A percentile compares a stretch with the other conserved stretches of the same genome.
phyloP scores from a whole-genome alignment of 2,329 filamentous ascomycete genomes.

The Trichophyton benhamiae region DNA sequence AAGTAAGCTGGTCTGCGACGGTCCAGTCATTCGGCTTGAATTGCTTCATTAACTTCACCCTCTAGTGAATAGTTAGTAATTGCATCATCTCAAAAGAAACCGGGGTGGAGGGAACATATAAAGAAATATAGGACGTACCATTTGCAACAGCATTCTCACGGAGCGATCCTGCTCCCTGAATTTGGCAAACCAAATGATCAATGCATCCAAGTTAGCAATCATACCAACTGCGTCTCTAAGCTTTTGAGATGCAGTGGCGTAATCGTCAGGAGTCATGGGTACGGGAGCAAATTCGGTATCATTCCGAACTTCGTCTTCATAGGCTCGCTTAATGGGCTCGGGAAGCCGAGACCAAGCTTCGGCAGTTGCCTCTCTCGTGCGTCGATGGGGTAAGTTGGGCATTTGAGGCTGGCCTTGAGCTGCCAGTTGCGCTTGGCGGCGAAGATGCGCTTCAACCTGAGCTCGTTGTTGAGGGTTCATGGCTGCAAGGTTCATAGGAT shows the following conservation, averaged over 20 bases:
- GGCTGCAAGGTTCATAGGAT: constrained; percentile 24
- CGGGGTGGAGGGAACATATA: neutral
- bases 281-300: constrained; percentile 23
- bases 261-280: constrained; percentile 28
- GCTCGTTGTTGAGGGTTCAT: constrained; percentile 33
- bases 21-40: constrained; percentile 33
- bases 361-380: constrained; percentile 25
- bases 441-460: constrained; percentile 26
- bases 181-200: constrained; percentile 30
- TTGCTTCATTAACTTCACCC: constrained; percentile 35
- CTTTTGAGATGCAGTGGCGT: constrained; percentile 28
- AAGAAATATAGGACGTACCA: constrained; percentile 18
- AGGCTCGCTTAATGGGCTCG: constrained; percentile 28
- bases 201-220: constrained; percentile 31
- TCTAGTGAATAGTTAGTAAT: constrained; percentile 18
- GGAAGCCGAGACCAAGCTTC: constrained; percentile 30
- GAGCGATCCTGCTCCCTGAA: constrained; percentile 30
- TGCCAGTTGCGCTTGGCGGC: constrained; percentile 10
- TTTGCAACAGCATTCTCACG: constrained; percentile 26
- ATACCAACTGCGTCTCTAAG: constrained; percentile 31
- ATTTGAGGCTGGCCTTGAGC: constrained; percentile 20
- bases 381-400: constrained; percentile 20
- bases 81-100: neutral
- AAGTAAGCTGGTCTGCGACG: constrained; percentile 34
- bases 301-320: constrained; percentile 27